Evolutionary conservation across 2,329 filamentous ascomycete species (phyloP).

Genomic region (Pseudogymnoascus sp.): DNA sequence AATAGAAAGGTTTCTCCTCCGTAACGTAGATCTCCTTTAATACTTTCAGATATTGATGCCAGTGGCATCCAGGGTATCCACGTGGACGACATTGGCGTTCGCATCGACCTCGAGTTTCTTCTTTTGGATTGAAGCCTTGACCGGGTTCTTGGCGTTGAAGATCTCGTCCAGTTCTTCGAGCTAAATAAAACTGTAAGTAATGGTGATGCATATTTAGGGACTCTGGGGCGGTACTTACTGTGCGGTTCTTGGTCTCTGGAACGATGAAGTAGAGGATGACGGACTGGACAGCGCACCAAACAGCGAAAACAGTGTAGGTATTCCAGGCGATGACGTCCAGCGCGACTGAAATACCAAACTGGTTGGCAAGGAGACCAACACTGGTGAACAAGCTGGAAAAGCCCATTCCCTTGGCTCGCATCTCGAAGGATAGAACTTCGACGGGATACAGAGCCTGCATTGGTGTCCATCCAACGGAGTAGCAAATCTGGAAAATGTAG

Average conservation of each 20-base stretch:
- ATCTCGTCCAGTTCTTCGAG: conserved; percentile 49
- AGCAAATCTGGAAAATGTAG: conserved; percentile 47
- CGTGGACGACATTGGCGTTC: conserved; percentile 20
- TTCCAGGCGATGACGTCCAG: conserved; percentile 45
- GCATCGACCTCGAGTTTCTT: conserved; percentile 33
- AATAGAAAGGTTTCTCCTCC: background rate
- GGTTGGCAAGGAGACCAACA: conserved; percentile 38
- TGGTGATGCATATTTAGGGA: background rate
- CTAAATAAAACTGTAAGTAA: conserved; percentile 8
- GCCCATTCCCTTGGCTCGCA: conserved; percentile 49
- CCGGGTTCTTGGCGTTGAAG: conserved; percentile 37
- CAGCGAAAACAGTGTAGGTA: conserved; percentile 45
- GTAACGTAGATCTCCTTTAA: background rate
- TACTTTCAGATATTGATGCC: background rate
- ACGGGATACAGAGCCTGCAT: conserved; percentile 44
- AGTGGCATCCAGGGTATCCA: background rate
- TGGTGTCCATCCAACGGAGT: conserved; percentile 40
- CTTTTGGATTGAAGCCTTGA: conserved; percentile 38
- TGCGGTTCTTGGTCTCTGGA: conserved; percentile 43
- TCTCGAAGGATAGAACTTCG: conserved; percentile 47
- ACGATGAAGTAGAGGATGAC: conserved; percentile 41
- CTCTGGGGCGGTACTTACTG: conserved; percentile 18
- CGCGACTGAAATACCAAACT: conserved; percentile 40
- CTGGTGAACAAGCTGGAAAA: conserved; percentile 39
- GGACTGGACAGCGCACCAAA: conserved; percentile 37